Evolutionary conservation across 345 rosid species (phyloP).

Genomic region (Salix koriyanagi): DNA sequence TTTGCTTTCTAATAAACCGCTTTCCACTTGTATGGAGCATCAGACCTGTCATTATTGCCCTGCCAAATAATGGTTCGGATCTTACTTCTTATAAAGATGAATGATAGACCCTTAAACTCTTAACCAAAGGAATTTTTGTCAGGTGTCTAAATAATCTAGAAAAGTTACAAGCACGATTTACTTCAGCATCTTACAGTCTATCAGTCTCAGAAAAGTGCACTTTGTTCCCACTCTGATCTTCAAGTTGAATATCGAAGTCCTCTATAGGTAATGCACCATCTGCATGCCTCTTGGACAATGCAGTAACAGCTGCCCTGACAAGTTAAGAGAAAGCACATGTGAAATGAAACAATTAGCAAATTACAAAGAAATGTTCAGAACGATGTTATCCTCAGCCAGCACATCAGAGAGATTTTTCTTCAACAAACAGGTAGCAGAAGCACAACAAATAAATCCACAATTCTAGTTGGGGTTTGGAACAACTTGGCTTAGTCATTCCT

Average conservation of each 20-base stretch:
- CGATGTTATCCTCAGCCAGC: background rate
- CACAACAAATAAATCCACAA: background rate
- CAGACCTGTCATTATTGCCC: conserved; percentile 92
- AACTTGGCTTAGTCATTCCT: background rate
- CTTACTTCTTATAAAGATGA: background rate
- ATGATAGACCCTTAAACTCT: background rate
- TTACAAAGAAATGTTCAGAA: background rate
- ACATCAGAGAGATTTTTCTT: background rate
- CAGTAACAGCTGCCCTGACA: conserved; percentile 73
- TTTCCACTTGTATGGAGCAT: conserved; percentile 85
- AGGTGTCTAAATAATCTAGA: background rate
- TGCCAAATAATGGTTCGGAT: conserved; percentile 24
- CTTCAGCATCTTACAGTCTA: conserved; percentile 43
- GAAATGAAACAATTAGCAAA: background rate
- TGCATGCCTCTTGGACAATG: conserved; percentile 66
- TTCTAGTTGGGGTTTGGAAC: background rate
- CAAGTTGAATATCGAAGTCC: conserved; percentile 73
- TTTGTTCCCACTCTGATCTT: conserved; percentile 74
- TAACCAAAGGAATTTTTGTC: background rate
- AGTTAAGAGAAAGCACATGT: conserved; percentile 10
- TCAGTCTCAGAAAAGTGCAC: conserved; percentile 75
- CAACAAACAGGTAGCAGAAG: background rate
- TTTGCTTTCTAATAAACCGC: conserved; percentile 47
- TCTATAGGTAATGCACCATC: conserved; percentile 73
- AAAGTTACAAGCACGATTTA: background rate